Evolutionary conservation across 306 rosid species (phyloP).

Genomic region (Pterocarpus macrocarpus): DNA sequence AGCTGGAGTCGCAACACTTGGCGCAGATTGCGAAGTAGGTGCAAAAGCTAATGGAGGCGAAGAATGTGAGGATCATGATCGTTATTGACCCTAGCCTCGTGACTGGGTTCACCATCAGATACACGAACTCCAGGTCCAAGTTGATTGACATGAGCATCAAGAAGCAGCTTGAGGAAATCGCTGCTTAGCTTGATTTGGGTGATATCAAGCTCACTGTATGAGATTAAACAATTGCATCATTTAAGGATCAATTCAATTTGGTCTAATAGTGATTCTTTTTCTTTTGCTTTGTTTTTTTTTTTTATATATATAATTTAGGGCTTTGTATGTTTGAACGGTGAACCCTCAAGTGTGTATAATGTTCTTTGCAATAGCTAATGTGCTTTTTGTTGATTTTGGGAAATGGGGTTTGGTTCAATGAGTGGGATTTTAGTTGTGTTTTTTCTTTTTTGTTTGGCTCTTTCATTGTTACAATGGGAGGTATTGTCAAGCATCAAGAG

Average conservation of each 20-base stretch:
- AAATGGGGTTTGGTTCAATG: no score
- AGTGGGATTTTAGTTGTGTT: no score
- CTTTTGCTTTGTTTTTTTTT: no score
- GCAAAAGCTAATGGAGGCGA: conserved; percentile 87
- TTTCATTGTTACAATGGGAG: no score
- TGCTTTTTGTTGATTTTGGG: no score
- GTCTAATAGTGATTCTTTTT: conserved; percentile 5
- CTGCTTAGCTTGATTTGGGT: conserved; percentile 55
- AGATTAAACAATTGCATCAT: background rate
- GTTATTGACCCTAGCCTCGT: conserved; percentile 73
- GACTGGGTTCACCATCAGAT: conserved; percentile 92
- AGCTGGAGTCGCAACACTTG: conserved; percentile 83
- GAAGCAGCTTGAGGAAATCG: no score
- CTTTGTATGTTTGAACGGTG: conserved; percentile 21
- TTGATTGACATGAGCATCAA: conserved; percentile 86
- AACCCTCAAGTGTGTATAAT: conserved; percentile 25
- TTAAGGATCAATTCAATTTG: background rate
- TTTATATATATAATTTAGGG: background rate
- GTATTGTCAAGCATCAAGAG: no score
- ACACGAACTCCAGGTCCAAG: conserved; percentile 76
- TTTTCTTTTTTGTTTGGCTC: no score
- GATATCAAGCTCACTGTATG: conserved; percentile 65
- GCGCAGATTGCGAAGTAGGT: conserved; percentile 95
- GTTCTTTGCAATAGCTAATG: background rate
- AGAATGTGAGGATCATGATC: conserved; percentile 83